These are phyloP conservation scores for Boechera stricta DNA, from an alignment of 345 rosid genomes.

Conservation along the genomic window DNA sequence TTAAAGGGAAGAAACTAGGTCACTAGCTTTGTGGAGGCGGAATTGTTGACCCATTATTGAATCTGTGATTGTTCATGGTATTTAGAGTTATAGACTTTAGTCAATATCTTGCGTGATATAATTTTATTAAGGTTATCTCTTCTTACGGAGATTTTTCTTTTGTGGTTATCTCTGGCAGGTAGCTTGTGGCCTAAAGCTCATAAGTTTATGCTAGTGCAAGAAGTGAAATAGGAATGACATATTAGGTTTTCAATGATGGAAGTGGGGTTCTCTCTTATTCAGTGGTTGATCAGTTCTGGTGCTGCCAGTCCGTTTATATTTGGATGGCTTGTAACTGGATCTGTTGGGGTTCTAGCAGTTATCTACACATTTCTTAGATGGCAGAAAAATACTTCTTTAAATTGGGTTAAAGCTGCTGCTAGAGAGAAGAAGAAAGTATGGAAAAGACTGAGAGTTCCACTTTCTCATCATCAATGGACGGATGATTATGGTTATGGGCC, in stretches of 20 bases:
- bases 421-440: slow-evolving; percentile 60
- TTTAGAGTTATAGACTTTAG: not conserved
- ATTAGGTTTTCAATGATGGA: slow-evolving; percentile 54
- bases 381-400: slow-evolving; percentile 61
- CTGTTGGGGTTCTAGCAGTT: slow-evolving; percentile 52
- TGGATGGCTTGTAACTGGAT: slow-evolving; percentile 59
- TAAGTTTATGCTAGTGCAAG: not conserved
- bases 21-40: slow-evolving; percentile 6
- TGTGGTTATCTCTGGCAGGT: slow-evolving; percentile 30
- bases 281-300: slow-evolving; percentile 48
- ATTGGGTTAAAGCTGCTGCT: slow-evolving; percentile 73
- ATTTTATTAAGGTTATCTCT: not conserved
- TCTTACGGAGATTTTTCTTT: slow-evolving; percentile 17
- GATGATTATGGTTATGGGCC: slow-evolving; percentile 56
- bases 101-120: not conserved
- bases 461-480: slow-evolving; percentile 63
- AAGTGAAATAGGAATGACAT: slow-evolving; percentile 7
- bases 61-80: slow-evolving; percentile 22
- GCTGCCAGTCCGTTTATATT: slow-evolving; percentile 48
- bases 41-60: not conserved
- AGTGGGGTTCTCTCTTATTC: slow-evolving; percentile 48
- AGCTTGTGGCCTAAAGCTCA: slow-evolving; percentile 19
- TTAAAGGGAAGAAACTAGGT: not conserved
- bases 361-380: slow-evolving; percentile 58
- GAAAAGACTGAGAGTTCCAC: slow-evolving; percentile 64